Evolutionary conservation across 2,329 filamentous ascomycete species (phyloP), one percentile per base, ranked within the genome.

Genomic region (Colletotrichum destructivum): DNA sequence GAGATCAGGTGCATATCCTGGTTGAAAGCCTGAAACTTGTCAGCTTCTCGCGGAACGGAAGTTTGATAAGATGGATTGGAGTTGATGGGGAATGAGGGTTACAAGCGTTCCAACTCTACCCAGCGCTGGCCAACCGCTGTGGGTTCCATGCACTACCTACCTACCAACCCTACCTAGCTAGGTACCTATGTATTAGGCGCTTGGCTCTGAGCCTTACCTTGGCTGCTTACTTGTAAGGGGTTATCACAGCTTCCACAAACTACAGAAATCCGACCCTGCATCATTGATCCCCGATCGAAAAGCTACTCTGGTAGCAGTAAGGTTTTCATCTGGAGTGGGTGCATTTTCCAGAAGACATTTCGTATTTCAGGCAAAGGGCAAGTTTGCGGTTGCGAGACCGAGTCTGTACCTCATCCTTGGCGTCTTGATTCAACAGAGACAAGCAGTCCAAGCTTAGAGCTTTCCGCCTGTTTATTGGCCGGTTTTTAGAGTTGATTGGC

Each of bases 401-500:
- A 35, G 31, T 44, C 13, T 44, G 42, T 13, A 44, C 42, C 12
- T 44, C 16, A 16, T 44, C 42, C 56, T 23, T 46, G 13, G 16
- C 38, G 9, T 9, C 31, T 47, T 31, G 42, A 18, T 47, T 40
- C 11, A 35, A 55, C n/a, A 35, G 16, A 35, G 52, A 23, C 7
- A 49, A 35, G 21, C 46, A 26, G 42, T 35, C 56, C 54, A 26
- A 21, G 9, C 13, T 60, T 31, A 54, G 67, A 62, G 47, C 18
- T 57, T 66, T 54, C 47, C 21, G 15, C 42, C 18, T 51, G 35
- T 35, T 16, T 7, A 61, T 60, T 51, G 54, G 55, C 54, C 55
- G 47, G 64, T 55, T 60, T 35, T 61, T 64, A 61, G 51, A 69
- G 59, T 60, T 60, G 60, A 9, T 18, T 47, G 55, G 44, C 8